phyloP scores from a whole-genome alignment of 345 rosid species.

The Lepidium aucheri region DNA sequence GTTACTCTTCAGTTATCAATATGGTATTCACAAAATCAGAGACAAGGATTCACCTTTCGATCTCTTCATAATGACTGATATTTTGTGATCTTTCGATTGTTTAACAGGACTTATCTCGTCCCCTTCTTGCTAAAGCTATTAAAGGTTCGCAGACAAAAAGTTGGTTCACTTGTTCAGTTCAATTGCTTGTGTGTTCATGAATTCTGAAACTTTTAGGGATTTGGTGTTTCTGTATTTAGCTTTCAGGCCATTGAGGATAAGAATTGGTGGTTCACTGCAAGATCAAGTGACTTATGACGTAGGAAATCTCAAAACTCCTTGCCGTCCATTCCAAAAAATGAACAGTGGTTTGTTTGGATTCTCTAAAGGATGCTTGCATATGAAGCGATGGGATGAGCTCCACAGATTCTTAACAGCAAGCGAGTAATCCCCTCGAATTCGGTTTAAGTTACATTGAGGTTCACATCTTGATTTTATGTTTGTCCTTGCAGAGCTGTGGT shows the following conservation, averaged over 20 bases:
- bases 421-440: constrained; percentile 40
- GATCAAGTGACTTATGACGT: constrained; percentile 79
- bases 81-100: not conserved
- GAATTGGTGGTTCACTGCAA: constrained; percentile 96
- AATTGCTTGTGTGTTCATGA: not conserved
- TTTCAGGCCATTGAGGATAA: constrained; percentile 67
- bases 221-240: constrained; percentile 37
- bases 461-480: not conserved
- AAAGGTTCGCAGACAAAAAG: constrained; percentile 36
- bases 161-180: not conserved
- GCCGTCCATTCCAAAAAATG: constrained; percentile 63
- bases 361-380: constrained; percentile 84
- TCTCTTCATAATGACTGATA: not conserved
- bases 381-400: constrained; percentile 92
- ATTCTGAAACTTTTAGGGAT: not conserved
- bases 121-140: constrained; percentile 67
- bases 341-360: constrained; percentile 70
- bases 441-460: not conserved
- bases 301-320: constrained; percentile 50
- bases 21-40: constrained; percentile 39
- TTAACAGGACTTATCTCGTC: constrained; percentile 76
- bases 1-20: constrained; percentile 64
- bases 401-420: constrained; percentile 48
- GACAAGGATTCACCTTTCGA: not conserved
- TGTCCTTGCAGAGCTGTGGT: constrained; percentile 47